A percentile compares a stretch with the other conserved stretches of the same genome.
Evolutionary conservation across 805 yeast species (phyloP).

Genomic region (Yamadazyma sp.): DNA sequence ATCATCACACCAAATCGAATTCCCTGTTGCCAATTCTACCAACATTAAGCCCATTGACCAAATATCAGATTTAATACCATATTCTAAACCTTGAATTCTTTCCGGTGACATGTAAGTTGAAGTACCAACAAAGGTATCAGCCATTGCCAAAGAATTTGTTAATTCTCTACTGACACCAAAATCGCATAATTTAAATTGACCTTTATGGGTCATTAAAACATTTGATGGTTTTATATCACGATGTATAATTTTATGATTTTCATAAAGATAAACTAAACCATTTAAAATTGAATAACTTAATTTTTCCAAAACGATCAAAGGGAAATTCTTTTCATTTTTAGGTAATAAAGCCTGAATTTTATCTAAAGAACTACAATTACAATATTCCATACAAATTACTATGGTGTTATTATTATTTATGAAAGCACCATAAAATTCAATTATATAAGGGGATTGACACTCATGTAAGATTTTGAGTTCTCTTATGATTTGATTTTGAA

Average conservation of each 20-base stretch:
- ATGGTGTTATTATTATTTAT: slow-evolving; percentile 64
- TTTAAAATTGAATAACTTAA: slow-evolving; percentile 73
- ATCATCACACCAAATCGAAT: slow-evolving; percentile 61
- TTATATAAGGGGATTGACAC: slow-evolving; percentile 78
- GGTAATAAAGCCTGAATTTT: slow-evolving; percentile 58
- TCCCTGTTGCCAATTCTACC: slow-evolving; percentile 83
- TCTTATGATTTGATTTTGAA: slow-evolving; percentile 79
- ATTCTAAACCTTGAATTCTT: slow-evolving; percentile 90
- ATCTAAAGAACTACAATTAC: slow-evolving; percentile 92
- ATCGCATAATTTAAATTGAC: slow-evolving; percentile 89
- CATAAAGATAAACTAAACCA: slow-evolving; percentile 80
- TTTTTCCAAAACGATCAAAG: slow-evolving; percentile 66
- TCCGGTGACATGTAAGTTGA: slow-evolving; percentile 97
- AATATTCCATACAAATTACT: slow-evolving; percentile 91
- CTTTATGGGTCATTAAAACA: slow-evolving; percentile 80
- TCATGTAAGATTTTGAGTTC: slow-evolving; percentile 90
- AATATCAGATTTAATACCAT: slow-evolving; percentile 93
- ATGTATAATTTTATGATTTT: slow-evolving; percentile 84
- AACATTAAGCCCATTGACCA: slow-evolving; percentile 95
- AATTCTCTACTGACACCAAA: slow-evolving; percentile 94
- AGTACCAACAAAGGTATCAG: slow-evolving; percentile 97
- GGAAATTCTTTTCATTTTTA: slow-evolving; percentile 33
- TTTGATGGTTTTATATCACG: slow-evolving; percentile 96
- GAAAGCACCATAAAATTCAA: slow-evolving; percentile 89
- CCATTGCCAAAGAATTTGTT: slow-evolving; percentile 78